Base-by-base conservation (phyloP, 2,329 filamentous ascomycete species). In the Whalleya microplaca region DNA sequence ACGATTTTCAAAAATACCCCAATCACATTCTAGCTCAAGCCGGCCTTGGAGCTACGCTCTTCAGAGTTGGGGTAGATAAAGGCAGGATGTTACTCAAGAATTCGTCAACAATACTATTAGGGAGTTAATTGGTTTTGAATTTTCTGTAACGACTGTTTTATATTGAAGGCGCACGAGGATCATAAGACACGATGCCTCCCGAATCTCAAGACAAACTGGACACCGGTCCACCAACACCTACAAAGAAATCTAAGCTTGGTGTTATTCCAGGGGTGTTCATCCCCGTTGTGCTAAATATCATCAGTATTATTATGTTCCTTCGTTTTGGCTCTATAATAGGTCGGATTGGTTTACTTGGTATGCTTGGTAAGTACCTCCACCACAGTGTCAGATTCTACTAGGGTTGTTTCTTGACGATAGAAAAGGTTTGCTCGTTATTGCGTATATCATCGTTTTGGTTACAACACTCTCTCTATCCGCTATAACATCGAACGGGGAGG, bases 281-380 rank as follows among this genome's bases (percentile, higher is more conserved):
- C 16, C 92, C 92, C 1, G 92, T 92, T n/a, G 93, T 88, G 59
- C 79, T 96, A 64, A 96, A 95, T 72, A 92, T 96, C 42, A 77
- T 96, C 63, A 94, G 90, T 66, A 96, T 96, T 73, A 82, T 96
- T 59, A 96, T 96, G 91, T 96, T 96, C 75, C 79, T 96, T 66
- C 85, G 92, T 20, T 96, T 96, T 72, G 91, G 92, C 20, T 87
- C 92, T 66, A 90, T 96, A 55, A 79, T 96, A 20, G 92, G 91
- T 8, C 89, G 94, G 69, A 83, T 89, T 60, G 92, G 92, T 20
- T 78, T 96, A 44, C 62, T 94, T 43, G 92, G 91, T 48, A 95
- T 92, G 73, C 78, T 96, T 70, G 89, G 90, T 90, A 77, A 72
- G 79, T 70, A 41, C n/a, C 21, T 32, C 53, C 29, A 40, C 21